These are phyloP conservation scores for Nannochloropsis granulata DNA, from an alignment of 108 stramenopile species.

Conservation along the genomic window DNA sequence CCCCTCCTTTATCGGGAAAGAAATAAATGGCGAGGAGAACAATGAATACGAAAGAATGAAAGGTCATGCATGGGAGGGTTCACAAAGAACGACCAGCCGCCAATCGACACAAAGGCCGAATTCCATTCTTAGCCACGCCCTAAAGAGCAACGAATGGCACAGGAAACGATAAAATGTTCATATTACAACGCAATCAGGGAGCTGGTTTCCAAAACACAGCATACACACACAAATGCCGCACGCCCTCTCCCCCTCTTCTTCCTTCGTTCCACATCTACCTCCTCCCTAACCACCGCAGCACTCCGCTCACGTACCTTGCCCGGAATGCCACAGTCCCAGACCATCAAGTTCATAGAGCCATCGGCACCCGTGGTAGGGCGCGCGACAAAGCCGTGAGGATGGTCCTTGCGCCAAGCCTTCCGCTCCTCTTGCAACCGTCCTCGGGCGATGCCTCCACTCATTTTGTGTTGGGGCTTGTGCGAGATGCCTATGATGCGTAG, in stretches of 20 bases:
- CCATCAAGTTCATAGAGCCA: conserved; percentile 75
- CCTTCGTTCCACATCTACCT: conserved; percentile 4
- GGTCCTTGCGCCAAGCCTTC: conserved; percentile 75
- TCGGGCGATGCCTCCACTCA: conserved; percentile 38
- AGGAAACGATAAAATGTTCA: too few relatives aligned
- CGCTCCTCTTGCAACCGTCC: conserved; percentile 62
- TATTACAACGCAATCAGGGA: too few relatives aligned
- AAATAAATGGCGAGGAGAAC: not conserved
- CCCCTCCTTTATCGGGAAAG: conserved; percentile 27
- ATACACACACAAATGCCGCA: too few relatives aligned
- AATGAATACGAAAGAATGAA: not conserved
- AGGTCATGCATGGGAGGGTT: not conserved
- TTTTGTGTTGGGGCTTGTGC: not conserved
- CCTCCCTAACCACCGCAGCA: too few relatives aligned
- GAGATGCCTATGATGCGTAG: too few relatives aligned
- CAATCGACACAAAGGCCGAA: not conserved
- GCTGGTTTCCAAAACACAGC: too few relatives aligned
- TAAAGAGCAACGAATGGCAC: too few relatives aligned
- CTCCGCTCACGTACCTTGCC: conserved; percentile 30
- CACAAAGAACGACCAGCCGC: not conserved
- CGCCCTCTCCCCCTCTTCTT: conserved; percentile 37
- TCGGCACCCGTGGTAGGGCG: conserved; percentile 65
- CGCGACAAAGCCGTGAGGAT: conserved; percentile 89
- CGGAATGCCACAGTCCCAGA: conserved; percentile 89
- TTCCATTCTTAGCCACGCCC: not conserved